Conservation (phyloP, 164 flowering plant genomes). For the Stephania yunnanensis region DNA sequence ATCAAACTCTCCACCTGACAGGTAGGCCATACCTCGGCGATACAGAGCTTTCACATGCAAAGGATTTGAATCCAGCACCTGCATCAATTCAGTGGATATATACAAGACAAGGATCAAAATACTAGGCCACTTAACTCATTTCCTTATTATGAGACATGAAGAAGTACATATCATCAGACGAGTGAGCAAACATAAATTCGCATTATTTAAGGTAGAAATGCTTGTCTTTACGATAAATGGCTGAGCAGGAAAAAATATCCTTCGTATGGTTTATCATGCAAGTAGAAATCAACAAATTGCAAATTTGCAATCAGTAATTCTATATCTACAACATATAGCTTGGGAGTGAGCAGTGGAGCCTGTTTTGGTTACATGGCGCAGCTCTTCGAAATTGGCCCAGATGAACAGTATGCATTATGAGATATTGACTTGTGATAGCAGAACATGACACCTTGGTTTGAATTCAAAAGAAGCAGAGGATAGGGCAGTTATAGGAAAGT, state of each 20-base stretch:
- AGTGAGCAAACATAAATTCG: not conserved
- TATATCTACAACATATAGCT: not conserved
- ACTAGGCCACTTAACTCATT: too few species aligned
- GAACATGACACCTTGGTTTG: not conserved
- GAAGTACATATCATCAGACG: not conserved
- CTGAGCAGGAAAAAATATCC: not conserved
- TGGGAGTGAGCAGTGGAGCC: not conserved
- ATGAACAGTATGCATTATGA: not conserved
- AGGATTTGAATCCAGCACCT: slow-evolving; percentile 89
- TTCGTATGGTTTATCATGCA: not conserved
- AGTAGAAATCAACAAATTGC: not conserved
- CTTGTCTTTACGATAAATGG: too few species aligned
- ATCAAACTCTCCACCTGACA: slow-evolving; percentile 85
- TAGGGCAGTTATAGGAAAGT: not conserved
- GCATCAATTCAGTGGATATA: slow-evolving; percentile 15
- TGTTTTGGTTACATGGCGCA: not conserved
- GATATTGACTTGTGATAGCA: not conserved
- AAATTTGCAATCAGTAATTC: too few species aligned
- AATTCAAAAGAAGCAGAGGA: not conserved
- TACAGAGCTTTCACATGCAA: slow-evolving; percentile 84
- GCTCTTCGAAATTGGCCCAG: not conserved
- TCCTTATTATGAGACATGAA: not conserved
- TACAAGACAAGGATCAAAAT: not conserved
- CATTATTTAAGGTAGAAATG: not conserved
- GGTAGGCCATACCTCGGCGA: slow-evolving; percentile 95